Base-by-base conservation (phyloP, 768 basidiomycete species). In the Mycena albidolilacea region DNA sequence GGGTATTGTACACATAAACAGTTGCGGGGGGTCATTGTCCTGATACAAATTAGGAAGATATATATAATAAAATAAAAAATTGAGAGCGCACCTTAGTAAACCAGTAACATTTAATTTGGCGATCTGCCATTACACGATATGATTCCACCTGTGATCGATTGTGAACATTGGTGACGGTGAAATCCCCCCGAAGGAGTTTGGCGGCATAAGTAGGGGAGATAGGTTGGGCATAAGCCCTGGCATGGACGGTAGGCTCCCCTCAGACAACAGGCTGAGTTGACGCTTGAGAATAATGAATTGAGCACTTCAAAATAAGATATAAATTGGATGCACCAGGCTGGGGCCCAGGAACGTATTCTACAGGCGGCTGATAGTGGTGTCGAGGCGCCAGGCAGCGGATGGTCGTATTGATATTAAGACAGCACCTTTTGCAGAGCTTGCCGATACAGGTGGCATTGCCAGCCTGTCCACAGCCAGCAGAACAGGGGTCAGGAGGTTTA, bases 361-460 rank as follows among this genome's bases (percentile, higher is more conserved):
- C 55, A 57, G 55, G 55, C 4, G 30, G 30, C 5, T 57, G 55
- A 57, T 35, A 57, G 17, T 57, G 12, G 35, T 57, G 55, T 35
- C 35, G 55, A 35, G 55, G 55, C 3, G 35, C 55, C 0, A 4
- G 4, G 8, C 55, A 57, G 30, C 35, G 55, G 1, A 57, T 30
- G 23, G 23, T 23, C 23, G 23, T 23, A 37, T 57, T 37, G 10
- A 15, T 57, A 23, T 57, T 12, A 3, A 57, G 55, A 17, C 55
- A 57, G 55, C 55, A 57, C 35, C 37, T 57, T 17, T 57, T 57
- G 30, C 55, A 57, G 30, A 57, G 55, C 55, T 21, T 57, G 12
- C 55, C 9, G 0, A 37, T 7, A 10, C 55, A 57, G 35, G 55
- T 8, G 6, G 35, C 55, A 57, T 57, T 57, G 12, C 55, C 55